Evolutionary conservation across 2,329 filamentous ascomycete genomes (phyloP).

Genomic region (Phialophora expanda): DNA sequence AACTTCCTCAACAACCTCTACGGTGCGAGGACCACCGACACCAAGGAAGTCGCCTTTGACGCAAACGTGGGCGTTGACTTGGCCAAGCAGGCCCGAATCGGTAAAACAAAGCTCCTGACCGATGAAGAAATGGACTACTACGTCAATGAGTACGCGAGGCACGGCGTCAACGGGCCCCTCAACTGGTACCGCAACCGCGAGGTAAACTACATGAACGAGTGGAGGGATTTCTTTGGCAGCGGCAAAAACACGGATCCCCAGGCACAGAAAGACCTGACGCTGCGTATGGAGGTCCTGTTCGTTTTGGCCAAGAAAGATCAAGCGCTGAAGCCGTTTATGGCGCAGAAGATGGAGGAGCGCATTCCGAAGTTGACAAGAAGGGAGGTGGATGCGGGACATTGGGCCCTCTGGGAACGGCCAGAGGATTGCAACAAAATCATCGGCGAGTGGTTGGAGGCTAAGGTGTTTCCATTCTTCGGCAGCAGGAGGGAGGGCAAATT

Average conservation of each 20-base stretch:
- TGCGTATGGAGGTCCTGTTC: slow-evolving; percentile 62
- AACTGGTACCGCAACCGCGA: slow-evolving; percentile 85
- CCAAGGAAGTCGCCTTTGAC: slow-evolving; percentile 61
- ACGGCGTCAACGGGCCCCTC: slow-evolving; percentile 77
- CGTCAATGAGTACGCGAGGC: slow-evolving; percentile 69
- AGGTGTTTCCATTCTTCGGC: slow-evolving; percentile 54
- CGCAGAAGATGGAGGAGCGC: slow-evolving; percentile 69
- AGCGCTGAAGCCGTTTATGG: slow-evolving; percentile 74
- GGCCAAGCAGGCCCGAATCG: slow-evolving; percentile 65
- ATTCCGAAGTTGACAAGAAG: slow-evolving; percentile 66
- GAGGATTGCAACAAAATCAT: slow-evolving; percentile 73
- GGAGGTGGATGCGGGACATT: slow-evolving; percentile 75
- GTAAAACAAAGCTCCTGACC: slow-evolving; percentile 59
- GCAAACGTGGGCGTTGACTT: slow-evolving; percentile 67
- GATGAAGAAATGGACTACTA: slow-evolving; percentile 79
- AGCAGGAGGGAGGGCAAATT: slow-evolving; percentile 42
- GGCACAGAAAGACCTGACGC: slow-evolving; percentile 12
- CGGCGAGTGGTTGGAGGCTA: slow-evolving; percentile 67
- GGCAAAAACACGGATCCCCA: slow-evolving; percentile 19
- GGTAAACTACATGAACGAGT: slow-evolving; percentile 79
- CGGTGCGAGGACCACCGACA: slow-evolving; percentile 65
- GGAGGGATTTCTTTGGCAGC: slow-evolving; percentile 43
- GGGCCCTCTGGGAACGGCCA: slow-evolving; percentile 78
- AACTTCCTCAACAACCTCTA: slow-evolving; percentile 74
- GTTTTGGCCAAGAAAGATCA: slow-evolving; percentile 73